Evolutionary conservation across 1,139 yeast species (phyloP), one percentile per base, ranked within the genome.

Genomic region (Magnusiomyces tetraspermus): DNA sequence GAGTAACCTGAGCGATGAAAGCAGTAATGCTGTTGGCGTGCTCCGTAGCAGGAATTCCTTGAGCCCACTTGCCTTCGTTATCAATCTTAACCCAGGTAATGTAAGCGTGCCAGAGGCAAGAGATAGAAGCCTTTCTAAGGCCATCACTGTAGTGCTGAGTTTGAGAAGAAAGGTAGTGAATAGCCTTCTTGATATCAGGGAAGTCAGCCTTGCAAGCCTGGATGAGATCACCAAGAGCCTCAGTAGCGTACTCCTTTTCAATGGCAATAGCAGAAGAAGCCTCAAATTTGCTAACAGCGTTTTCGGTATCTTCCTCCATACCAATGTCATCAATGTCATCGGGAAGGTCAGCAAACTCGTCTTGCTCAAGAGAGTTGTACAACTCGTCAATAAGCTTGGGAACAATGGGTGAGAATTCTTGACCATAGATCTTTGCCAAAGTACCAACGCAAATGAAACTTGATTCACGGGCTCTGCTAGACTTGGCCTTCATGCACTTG

Each of bases 221-320:
- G 57, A 96, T 95, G 66, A 92, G 78, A 65, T 92, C 97, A 48
- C 89, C 83, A 62, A 92, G 74, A 23, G 97, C 95, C 65, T 90
- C 94, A 48, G 94, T 79, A n/a, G 97, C 96, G 63, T 87, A 89
- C 74, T 92, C 98, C 74, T 92, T 92, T 74, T 92, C 98, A 64
- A 87, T 85, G 59, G 97, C 88, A 64, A 92, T 82, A 74, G 96
- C 97, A 51, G 96, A 85, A 76, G 89, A 89, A 60, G 90, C 90
- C 61, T 86, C 83, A 67, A 86, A 77, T 60, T 83, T 83, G 63
- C 83, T 82, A 56, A 78, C 81, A 59, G 83, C 68, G 52, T 83
- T 90, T 17, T 66, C 71, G 17, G 60, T 68, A 21, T 62, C 69
- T n/a, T 56, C 67, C 26, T 61, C 65, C 43, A 57, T 58, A 38